These are phyloP conservation scores for Aspergillus proliferans DNA, from an alignment of 2,329 filamentous ascomycete genomes.

Conservation along the genomic window DNA sequence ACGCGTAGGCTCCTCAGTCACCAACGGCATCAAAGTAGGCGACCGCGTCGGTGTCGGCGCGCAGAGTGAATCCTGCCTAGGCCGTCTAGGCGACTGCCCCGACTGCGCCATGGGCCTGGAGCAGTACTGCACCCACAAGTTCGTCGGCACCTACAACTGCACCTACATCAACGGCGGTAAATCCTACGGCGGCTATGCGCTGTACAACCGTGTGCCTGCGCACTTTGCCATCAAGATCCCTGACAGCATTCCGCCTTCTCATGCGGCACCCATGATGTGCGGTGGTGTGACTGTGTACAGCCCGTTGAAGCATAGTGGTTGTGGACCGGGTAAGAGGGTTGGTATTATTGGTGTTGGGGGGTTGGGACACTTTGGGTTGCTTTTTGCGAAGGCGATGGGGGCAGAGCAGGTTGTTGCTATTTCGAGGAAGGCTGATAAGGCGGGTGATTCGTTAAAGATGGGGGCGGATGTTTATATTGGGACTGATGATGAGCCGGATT, in stretches of 20 bases:
- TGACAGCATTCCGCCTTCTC: conserved; percentile 42
- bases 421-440: conserved; percentile 46
- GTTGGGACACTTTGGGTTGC: conserved; percentile 65
- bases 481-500: conserved; percentile 51
- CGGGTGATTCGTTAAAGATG: conserved; percentile 48
- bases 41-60: conserved; percentile 52
- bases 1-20: conserved; percentile 47
- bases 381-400: conserved; percentile 66
- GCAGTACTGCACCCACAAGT: conserved; percentile 29
- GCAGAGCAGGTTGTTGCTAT: conserved; percentile 58
- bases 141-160: conserved; percentile 29
- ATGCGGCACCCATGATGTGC: conserved; percentile 67
- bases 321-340: conserved; percentile 65
- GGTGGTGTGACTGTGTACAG: conserved; percentile 69
- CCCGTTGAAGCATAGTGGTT: conserved; percentile 61
- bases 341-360: conserved; percentile 70
- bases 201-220: conserved; percentile 49
- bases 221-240: conserved; percentile 59
- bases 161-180: conserved; percentile 47
- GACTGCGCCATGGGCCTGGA: conserved; percentile 45
- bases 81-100: conserved; percentile 42
- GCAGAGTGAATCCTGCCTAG: conserved; percentile 51
- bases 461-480: conserved; percentile 53
- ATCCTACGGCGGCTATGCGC: conserved; percentile 61
- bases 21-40: conserved; percentile 26